Percentiles rank a stretch among this genome's conserved stretches.
Evolutionary conservation across 2,329 filamentous ascomycete genomes (phyloP).

Genomic region (Seiridium cupressi): DNA sequence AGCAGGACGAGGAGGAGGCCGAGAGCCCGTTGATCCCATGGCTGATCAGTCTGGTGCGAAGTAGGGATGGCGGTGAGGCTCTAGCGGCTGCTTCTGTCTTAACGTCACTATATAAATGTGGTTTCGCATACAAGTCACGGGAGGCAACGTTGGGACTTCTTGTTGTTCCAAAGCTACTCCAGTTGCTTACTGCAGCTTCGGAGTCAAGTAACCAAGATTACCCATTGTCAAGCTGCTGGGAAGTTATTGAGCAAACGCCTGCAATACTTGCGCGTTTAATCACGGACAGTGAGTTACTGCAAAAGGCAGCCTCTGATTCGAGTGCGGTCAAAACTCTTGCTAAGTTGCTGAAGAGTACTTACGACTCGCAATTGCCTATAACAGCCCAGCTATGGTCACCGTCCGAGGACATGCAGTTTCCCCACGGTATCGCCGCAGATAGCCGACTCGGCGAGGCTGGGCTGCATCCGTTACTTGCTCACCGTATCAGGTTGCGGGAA

Average conservation of each 20-base stretch:
- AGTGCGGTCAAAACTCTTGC: slow-evolving; percentile 44
- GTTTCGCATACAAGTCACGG: slow-evolving; percentile 62
- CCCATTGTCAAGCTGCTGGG: slow-evolving; percentile 12
- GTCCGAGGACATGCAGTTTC: slow-evolving; percentile 24
- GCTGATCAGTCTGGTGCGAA: slow-evolving; percentile 65
- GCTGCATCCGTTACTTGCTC: slow-evolving; percentile 57
- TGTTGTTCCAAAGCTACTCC: slow-evolving; percentile 68
- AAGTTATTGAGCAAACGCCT: slow-evolving; percentile 69
- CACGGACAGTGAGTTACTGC: slow-evolving; percentile 73
- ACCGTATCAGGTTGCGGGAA: slow-evolving; percentile 75
- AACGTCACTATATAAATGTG: slow-evolving; percentile 66
- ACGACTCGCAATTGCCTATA: slow-evolving; percentile 39
- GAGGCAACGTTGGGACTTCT: slow-evolving; percentile 65
- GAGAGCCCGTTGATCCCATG: slow-evolving; percentile 74
- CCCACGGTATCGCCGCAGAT: slow-evolving; percentile 30
- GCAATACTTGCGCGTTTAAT: slow-evolving; percentile 76
- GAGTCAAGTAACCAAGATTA: slow-evolving; percentile 33
- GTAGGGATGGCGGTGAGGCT: slow-evolving; percentile 55
- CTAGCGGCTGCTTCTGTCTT: slow-evolving; percentile 69
- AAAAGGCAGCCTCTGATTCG: slow-evolving; percentile 76
- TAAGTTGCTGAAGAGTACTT: slow-evolving; percentile 49
- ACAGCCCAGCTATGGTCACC: slow-evolving; percentile 36
- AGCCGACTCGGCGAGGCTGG: slow-evolving; percentile 60
- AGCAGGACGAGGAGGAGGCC: slow-evolving; percentile 48
- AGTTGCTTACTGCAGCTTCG: slow-evolving; percentile 57